Evolutionary conservation across 148 eudicot genomes (phyloP).

Genomic region (Talinum fruticosum): DNA sequence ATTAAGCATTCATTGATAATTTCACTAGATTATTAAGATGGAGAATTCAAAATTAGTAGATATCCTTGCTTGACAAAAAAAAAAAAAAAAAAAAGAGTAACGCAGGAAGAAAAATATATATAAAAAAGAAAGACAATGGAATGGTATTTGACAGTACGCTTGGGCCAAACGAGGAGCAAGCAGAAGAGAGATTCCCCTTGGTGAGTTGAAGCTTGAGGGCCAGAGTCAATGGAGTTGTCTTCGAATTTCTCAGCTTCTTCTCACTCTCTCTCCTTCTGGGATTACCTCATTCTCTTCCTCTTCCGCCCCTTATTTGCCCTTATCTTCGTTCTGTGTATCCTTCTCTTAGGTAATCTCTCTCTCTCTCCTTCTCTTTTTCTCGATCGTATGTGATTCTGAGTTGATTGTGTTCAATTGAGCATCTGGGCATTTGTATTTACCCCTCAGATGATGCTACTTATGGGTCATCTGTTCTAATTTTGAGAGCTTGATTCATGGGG

Average conservation of each 20-base stretch:
- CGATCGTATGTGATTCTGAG: too few species aligned
- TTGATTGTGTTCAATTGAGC: background rate
- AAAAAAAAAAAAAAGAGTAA: too few species aligned
- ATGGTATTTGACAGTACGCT: too few species aligned
- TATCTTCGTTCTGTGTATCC: constrained; percentile 47
- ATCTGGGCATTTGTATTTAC: constrained; percentile 5
- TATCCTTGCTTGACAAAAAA: too few species aligned
- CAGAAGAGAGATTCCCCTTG: background rate
- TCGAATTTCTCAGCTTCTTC: background rate
- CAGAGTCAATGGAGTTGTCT: constrained; percentile 31
- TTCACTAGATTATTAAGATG: too few species aligned
- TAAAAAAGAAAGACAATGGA: too few species aligned
- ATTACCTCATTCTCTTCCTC: constrained; percentile 36
- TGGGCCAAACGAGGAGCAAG: too few species aligned
- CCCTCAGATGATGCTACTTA: too few species aligned
- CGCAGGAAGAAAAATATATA: too few species aligned
- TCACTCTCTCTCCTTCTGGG: constrained; percentile 33
- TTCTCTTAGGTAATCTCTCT: constrained; percentile 44
- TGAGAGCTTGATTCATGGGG: background rate
- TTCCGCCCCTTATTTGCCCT: constrained; percentile 61
- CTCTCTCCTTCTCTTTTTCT: background rate
- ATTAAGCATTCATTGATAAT: too few species aligned
- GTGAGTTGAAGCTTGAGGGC: background rate
- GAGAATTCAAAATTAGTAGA: too few species aligned
- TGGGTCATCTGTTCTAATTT: background rate